Base-by-base conservation (phyloP, 169 alveolate species). In the Plasmodium chabaudi region DNA sequence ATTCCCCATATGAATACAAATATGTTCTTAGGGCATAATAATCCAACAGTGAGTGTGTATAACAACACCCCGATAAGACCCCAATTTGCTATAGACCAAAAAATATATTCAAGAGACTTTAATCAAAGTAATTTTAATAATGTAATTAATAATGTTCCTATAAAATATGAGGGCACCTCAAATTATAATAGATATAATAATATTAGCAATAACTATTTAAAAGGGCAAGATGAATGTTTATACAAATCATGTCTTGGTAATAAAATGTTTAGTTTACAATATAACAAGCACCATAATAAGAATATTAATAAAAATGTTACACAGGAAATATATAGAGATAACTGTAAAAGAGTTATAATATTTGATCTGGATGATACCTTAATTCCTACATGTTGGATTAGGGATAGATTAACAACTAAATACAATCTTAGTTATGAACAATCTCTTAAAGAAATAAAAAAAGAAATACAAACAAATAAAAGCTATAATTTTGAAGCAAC, bases 301-400 rank as follows among this genome's bases (percentile, higher is more conserved):
- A 49, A 17, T 12, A 23, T 13, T 34, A 34, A 34, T 3, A 75
- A 63, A 9, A 75, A 49, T 23, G n/a, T 12, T 55, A 15, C 75
- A 63, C 13, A 59, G 9, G 47, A 55, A 7, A 60, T 79, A 44
- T 79, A 65, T 46, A 25, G 65, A 79, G 89, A 79, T 46, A 79
- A 67, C 27, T 79, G 82, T 59, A 51, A 49, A 23, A 49, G 89
- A 65, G 89, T 79, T 21, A 65, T 90, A 25, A 93, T 94, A 47
- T 93, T 94, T 87, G 97, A 94, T 79, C 82, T 94, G 44, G 97
- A 94, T 53, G 97, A 94, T 69, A 94, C 97, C 19, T 74, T 94
- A 23, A 93, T 94, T 60, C 97, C 97, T 51, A 94, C 97, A 2
- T 95, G 92, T 70, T 94, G 97, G 97, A 93, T 94, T 23, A 64